phyloP scores from a whole-genome alignment of 345 rosid genomes.

The Adansonia digitata region DNA sequence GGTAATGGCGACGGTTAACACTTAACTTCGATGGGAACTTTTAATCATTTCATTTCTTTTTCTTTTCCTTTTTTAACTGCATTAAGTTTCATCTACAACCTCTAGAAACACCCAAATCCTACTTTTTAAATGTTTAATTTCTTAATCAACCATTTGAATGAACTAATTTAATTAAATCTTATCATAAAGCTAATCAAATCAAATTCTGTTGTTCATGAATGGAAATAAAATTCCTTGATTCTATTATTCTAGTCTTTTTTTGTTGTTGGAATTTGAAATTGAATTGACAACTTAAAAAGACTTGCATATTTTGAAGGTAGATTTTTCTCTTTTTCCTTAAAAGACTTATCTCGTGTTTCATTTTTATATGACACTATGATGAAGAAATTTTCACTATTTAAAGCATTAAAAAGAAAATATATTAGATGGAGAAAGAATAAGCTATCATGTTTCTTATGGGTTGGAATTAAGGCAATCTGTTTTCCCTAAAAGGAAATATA shows the following conservation, averaged over 20 bases:
- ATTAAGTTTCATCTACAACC: too few species aligned
- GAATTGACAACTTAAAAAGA: neutral
- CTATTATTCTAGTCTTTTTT: neutral
- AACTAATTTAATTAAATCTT: neutral
- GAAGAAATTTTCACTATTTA: neutral
- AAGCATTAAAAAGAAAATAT: neutral
- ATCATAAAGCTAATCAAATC: neutral
- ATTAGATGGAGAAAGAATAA: neutral
- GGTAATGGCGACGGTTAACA: too few species aligned
- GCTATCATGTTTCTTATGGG: neutral
- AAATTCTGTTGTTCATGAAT: neutral
- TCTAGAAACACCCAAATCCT: neutral
- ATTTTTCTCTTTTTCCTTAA: too few species aligned
- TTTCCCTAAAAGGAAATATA: too few species aligned
- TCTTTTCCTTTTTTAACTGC: too few species aligned
- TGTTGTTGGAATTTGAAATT: neutral
- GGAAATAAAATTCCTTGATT: neutral
- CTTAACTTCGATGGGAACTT: too few species aligned
- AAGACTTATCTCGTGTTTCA: neutral
- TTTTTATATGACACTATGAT: neutral
- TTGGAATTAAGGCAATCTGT: too few species aligned
- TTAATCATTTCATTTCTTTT: too few species aligned
- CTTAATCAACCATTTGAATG: neutral
- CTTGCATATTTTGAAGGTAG: too few species aligned
- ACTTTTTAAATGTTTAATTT: neutral